These are phyloP conservation scores for Botrytis elliptica DNA, from an alignment of 2,329 filamentous ascomycete species.

Conservation along the genomic window DNA sequence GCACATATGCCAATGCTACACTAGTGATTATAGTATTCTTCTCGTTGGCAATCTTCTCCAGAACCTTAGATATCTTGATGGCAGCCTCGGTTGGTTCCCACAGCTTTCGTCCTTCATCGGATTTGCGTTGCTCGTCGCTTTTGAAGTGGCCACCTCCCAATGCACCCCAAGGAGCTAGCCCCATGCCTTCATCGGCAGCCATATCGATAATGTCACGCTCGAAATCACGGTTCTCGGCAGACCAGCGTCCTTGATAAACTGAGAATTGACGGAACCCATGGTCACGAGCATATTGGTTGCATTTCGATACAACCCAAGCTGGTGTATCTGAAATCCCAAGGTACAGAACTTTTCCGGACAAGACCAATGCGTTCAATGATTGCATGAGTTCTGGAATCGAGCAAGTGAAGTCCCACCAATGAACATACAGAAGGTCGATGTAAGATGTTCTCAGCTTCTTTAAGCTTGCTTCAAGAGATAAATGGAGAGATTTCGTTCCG, in stretches of 20 bases:
- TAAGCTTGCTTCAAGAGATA: conserved; percentile 56
- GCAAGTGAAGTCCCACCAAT: conserved; percentile 69
- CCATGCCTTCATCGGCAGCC: conserved; percentile 58
- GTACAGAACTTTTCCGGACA: conserved; percentile 63
- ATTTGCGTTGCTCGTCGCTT: conserved; percentile 45
- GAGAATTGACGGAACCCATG: conserved; percentile 69
- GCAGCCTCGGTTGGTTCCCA: conserved; percentile 48
- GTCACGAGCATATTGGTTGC: conserved; percentile 67
- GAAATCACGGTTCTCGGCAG: conserved; percentile 61
- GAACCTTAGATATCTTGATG: conserved; percentile 41
- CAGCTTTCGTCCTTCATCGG: conserved; percentile 40
- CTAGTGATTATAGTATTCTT: conserved; percentile 59
- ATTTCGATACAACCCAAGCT: conserved; percentile 66
- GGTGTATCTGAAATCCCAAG: conserved; percentile 68
- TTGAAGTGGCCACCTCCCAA: conserved; percentile 52
- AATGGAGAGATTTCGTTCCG: conserved; percentile 58
- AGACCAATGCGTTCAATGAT: conserved; percentile 59
- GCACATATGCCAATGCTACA: conserved; percentile 70
- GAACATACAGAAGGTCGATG: conserved; percentile 64
- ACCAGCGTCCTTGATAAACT: conserved; percentile 68
- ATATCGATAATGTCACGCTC: conserved; percentile 62
- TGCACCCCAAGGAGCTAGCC: conserved; percentile 54
- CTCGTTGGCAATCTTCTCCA: conserved; percentile 58
- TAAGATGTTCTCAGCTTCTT: conserved; percentile 65
- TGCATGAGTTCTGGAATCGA: conserved; percentile 68